A percentile compares a stretch with the other conserved stretches of the same genome.
These are phyloP conservation scores for Mucor plumbeus DNA, from an alignment of 371 early-diverging fungal genomes.

Conservation along the genomic window DNA sequence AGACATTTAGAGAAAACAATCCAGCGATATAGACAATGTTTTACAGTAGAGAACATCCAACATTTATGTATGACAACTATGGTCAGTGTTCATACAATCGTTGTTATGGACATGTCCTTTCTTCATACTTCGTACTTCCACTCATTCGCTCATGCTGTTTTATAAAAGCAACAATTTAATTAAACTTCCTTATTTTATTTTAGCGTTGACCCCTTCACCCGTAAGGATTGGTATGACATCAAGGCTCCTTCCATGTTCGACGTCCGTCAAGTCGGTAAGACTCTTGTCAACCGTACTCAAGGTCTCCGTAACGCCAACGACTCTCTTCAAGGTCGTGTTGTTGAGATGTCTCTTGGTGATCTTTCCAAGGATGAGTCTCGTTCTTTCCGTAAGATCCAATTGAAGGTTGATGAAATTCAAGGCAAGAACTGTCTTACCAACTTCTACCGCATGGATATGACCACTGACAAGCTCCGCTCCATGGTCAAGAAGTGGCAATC, in stretches of 20 bases:
- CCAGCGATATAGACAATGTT: no score
- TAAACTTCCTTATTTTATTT: constrained; percentile 4
- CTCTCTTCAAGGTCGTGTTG: constrained; percentile 95
- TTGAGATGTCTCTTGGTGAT: constrained; percentile 98
- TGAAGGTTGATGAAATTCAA: constrained; percentile 97
- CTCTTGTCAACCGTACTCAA: constrained; percentile 99
- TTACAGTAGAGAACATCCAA: not conserved
- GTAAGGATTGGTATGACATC: constrained; percentile 99
- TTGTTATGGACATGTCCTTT: not conserved
- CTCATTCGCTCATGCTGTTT: not conserved
- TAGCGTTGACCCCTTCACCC: constrained; percentile 94
- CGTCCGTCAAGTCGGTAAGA: constrained; percentile 96
- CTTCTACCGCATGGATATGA: constrained; percentile 99
- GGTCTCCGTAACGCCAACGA: constrained; percentile 98
- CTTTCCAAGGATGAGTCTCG: constrained; percentile 94
- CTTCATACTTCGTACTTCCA: not conserved
- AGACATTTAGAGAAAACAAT: no score
- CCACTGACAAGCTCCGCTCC: constrained; percentile 99
- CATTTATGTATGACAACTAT: not conserved
- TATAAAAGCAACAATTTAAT: not conserved
- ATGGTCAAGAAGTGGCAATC: constrained; percentile 99
- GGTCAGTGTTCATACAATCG: not conserved
- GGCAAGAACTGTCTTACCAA: constrained; percentile 99
- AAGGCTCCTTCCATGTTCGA: constrained; percentile 97
- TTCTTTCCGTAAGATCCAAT: constrained; percentile 98